These are phyloP conservation scores for Cardamine occulta DNA, from an alignment of 345 rosid species.

Conservation along the genomic window DNA sequence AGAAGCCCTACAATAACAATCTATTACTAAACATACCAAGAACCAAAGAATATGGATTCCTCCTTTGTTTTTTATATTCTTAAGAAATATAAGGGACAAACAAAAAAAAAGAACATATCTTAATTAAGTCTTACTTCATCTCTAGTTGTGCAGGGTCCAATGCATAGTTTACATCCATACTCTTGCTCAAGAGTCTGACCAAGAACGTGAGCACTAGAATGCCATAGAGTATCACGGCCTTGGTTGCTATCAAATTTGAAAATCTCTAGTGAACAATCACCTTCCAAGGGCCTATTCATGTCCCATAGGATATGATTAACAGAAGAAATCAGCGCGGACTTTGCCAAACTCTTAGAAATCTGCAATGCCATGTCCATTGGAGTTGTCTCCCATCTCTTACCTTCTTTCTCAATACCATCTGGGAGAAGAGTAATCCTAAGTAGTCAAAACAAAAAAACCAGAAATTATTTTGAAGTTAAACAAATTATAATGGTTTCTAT, in stretches of 20 bases:
- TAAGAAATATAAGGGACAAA: neutral
- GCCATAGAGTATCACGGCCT: constrained; percentile 82
- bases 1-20: no score
- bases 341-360: constrained; percentile 62
- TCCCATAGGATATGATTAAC: constrained; percentile 80
- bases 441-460: neutral
- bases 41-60: no score
- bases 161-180: constrained; percentile 85
- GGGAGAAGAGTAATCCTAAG: neutral
- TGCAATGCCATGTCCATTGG: constrained; percentile 62
- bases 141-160: constrained; percentile 52
- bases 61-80: no score
- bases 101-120: neutral
- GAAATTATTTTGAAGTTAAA: neutral
- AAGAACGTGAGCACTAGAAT: constrained; percentile 82
- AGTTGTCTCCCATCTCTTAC: constrained; percentile 67
- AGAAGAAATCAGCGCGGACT: constrained; percentile 64
- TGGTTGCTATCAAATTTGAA: constrained; percentile 61
- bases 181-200: constrained; percentile 76
- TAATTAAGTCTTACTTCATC: no score
- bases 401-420: constrained; percentile 31
- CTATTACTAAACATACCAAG: no score
- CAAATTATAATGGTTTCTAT: neutral
- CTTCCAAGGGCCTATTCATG: constrained; percentile 72
- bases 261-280: constrained; percentile 63